These are phyloP conservation scores for Diversispora eburnea DNA, from an alignment of 192 early-diverging fungal genomes.

Conservation along the genomic window DNA sequence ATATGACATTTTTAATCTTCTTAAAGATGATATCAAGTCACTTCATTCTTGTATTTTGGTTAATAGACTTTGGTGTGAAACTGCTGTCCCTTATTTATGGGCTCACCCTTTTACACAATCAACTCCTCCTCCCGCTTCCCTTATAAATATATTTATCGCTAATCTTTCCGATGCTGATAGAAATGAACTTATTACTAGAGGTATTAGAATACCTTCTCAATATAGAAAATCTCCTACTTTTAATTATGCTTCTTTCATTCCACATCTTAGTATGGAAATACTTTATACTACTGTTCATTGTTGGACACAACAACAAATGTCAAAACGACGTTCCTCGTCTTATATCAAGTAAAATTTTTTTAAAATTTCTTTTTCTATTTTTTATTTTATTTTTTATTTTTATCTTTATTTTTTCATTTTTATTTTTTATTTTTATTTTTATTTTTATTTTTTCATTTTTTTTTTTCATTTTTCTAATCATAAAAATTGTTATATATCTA, in stretches of 20 bases:
- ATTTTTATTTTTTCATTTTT: background rate
- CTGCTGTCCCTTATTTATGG: slow-evolving; percentile 15
- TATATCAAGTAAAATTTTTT: background rate
- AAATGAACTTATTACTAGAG: background rate
- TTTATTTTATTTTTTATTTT: background rate
- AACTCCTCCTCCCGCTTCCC: background rate
- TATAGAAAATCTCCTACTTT: slow-evolving; percentile 7
- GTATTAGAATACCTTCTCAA: background rate
- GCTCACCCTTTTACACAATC: background rate
- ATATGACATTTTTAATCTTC: slow-evolving; percentile 14
- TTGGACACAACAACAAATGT: background rate
- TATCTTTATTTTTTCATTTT: background rate
- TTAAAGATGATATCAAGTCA: slow-evolving; percentile 10
- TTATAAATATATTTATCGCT: slow-evolving; percentile 13
- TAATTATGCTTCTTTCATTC: slow-evolving; percentile 11
- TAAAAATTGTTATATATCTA: background rate
- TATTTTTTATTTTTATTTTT: background rate
- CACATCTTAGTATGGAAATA: slow-evolving; percentile 10
- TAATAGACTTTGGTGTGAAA: slow-evolving; percentile 26
- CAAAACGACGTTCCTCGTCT: background rate
- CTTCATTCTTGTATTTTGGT: slow-evolving; percentile 20
- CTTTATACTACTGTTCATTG: slow-evolving; percentile 9
- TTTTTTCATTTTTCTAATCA: background rate
- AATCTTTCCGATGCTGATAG: slow-evolving; percentile 18
- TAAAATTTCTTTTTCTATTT: background rate